These are phyloP conservation scores for Poa annua DNA, from an alignment of 176 grass and related monocot species.

Conservation along the genomic window DNA sequence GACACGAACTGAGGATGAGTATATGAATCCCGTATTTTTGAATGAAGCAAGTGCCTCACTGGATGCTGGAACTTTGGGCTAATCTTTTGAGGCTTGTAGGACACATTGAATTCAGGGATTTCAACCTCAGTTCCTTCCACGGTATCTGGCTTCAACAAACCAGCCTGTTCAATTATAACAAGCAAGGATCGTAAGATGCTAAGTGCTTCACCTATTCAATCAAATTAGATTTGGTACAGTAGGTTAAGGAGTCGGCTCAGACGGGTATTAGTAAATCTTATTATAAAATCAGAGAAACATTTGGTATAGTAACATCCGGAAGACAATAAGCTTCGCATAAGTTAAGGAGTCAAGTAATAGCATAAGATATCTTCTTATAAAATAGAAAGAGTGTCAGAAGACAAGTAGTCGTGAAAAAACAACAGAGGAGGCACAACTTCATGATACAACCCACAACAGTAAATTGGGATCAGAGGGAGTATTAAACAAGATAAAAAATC, in stretches of 20 bases:
- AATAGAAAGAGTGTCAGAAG: background rate
- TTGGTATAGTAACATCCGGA: background rate
- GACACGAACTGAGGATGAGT: conserved; percentile 86
- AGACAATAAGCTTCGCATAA: background rate
- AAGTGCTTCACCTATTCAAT: conserved; percentile 7
- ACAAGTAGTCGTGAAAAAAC: background rate
- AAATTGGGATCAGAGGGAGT: background rate
- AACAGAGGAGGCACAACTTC: no score
- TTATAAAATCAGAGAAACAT: conserved; percentile 12
- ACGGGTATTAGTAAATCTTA: background rate
- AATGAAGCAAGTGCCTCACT: conserved; percentile 84
- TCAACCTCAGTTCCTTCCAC: conserved; percentile 76
- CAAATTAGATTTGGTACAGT: background rate
- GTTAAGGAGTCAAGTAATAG: background rate
- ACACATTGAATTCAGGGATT: conserved; percentile 98
- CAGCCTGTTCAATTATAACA: conserved; percentile 59
- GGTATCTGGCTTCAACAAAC: conserved; percentile 72
- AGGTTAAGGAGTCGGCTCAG: background rate
- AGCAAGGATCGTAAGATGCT: conserved; percentile 30
- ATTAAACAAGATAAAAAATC: conserved; percentile 8
- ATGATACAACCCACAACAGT: no score
- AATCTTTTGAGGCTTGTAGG: conserved; percentile 93
- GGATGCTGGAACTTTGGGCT: conserved; percentile 77
- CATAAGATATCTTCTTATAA: background rate
- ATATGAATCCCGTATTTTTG: conserved; percentile 87